Percentiles rank a stretch among this genome's conserved stretches.
phyloP scores from a whole-genome alignment of 768 basidiomycete species.

The Dictyophora rubrovolvata region DNA sequence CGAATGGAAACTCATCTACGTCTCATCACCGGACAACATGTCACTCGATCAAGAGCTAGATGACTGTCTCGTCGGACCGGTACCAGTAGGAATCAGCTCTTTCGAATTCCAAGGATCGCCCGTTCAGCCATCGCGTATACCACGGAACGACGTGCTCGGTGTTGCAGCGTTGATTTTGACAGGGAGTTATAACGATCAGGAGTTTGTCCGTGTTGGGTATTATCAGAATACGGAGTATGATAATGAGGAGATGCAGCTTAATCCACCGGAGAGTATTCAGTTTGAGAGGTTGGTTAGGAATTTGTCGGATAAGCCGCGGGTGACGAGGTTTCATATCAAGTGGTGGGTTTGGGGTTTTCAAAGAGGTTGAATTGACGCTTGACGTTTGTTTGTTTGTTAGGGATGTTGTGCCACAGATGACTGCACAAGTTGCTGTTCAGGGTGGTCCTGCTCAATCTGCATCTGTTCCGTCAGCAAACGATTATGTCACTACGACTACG shows the following conservation, averaged over 20 bases:
- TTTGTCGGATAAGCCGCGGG: conserved; percentile 84
- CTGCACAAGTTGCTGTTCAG: conserved; percentile 21
- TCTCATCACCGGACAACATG: conserved; percentile 85
- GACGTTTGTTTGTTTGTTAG: conserved; percentile 23
- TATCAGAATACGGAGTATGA: conserved; percentile 99
- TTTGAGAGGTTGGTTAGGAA: conserved; percentile 79
- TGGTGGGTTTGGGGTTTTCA: conserved; percentile 39
- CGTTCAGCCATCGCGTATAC: conserved; percentile 78
- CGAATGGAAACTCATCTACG: conserved; percentile 97
- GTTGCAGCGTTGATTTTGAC: conserved; percentile 96
- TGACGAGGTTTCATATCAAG: conserved; percentile 87
- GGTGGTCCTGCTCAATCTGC: conserved; percentile 51
- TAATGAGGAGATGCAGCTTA: conserved; percentile 81
- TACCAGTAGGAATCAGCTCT: conserved; percentile 92
- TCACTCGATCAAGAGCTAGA: conserved; percentile 95
- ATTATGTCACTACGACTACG: conserved; percentile 37
- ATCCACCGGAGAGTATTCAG: conserved; percentile 50
- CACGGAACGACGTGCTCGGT: conserved; percentile 82
- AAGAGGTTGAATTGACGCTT: conserved; percentile 1
- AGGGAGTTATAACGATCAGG: conserved; percentile 91
- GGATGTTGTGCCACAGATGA: conserved; percentile 52
- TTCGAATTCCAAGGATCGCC: conserved; percentile 92
- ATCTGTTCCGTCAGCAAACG: conserved; percentile 63
- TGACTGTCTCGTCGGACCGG: conserved; percentile 94
- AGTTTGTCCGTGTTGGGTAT: conserved; percentile 98